These are phyloP conservation scores for Mycena haematopus DNA, from an alignment of 768 basidiomycete species.

Conservation along the genomic window DNA sequence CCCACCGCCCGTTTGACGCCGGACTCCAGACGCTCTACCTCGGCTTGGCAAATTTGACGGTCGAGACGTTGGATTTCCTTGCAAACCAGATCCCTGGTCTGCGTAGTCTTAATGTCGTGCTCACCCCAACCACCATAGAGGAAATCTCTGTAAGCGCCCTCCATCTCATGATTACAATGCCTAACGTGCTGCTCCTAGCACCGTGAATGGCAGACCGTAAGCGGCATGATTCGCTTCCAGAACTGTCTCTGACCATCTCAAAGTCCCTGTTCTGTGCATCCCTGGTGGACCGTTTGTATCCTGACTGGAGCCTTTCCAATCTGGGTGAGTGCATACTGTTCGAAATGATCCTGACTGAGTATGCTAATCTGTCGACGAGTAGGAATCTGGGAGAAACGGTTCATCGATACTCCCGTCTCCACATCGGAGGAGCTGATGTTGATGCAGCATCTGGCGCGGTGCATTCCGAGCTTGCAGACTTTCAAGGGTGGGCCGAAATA, in stretches of 20 bases:
- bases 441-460: slow-evolving; percentile 20
- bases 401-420: slow-evolving; percentile 8
- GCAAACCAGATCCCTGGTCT: slow-evolving; percentile 15
- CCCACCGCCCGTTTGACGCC: slow-evolving; percentile 28
- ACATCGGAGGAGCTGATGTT: background rate
- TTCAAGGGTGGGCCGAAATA: slow-evolving; percentile 9
- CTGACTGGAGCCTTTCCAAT: slow-evolving; percentile 16
- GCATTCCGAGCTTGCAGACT: slow-evolving; percentile 13
- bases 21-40: slow-evolving; percentile 34
- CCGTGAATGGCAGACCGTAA: background rate
- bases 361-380: background rate
- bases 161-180: too few relatives aligned
- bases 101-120: slow-evolving; percentile 15
- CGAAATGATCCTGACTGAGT: too few relatives aligned
- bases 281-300: background rate
- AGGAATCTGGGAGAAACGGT: slow-evolving; percentile 26
- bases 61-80: slow-evolving; percentile 19
- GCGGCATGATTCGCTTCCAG: background rate
- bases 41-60: slow-evolving; percentile 31
- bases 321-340: background rate
- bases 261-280: slow-evolving; percentile 9
- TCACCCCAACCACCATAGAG: background rate
- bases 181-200: background rate
- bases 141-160: slow-evolving; percentile 7
- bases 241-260: background rate